Base-by-base conservation (phyloP, 495 filamentous ascomycete species). In the Hypoxylon crocopeplum region DNA sequence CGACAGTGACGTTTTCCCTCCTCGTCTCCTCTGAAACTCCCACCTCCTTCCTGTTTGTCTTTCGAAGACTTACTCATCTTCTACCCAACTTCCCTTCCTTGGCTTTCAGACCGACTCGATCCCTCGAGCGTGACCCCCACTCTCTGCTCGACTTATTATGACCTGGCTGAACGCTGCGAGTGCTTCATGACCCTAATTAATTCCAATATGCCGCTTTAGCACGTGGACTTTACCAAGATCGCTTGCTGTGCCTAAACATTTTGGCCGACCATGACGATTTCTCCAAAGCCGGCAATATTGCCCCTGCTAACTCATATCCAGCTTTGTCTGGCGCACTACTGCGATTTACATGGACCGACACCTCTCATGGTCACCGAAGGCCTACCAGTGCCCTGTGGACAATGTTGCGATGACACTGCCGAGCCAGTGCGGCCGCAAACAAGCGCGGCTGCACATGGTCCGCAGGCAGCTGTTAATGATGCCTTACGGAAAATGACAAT, bases 261-360 rank as follows among this genome's bases (percentile, higher is more conserved):
- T 29, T 19, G 39, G 45, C 32, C 41, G 5, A 46, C 36, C 45
- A 70, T 68, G 68, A 59, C 62, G 16, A 42, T 68, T 52, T 55
- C 59, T 49, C 52, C 27, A n/a, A 60, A 58, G 30, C 61, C 59
- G 39, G 53, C 66, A 30, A 47, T 71, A 40, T 64, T 64, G 13
- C 64, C 69, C 45, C 24, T 65, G 72, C 75, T 79, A 62, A 79
- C 72, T 24, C 59, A 67, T 41, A 50, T 81, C 54, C 75, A 97
- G 93, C 84, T 97, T 69, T 95, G 91, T 71, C 84, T 97, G 64
- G 93, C 93, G 68, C 93, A 97, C 77, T 97, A 96, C 74, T 97
- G 93, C 80, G 93, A 97, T 75, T 81, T 92, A 66, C 92, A 97
- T 81, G 93, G 93, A 56, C 93, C 93, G 10, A 97, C 92, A 42